A percentile compares a stretch with the other conserved stretches of the same genome.
These are phyloP conservation scores for Colletotrichum spinosum DNA, from an alignment of 2,329 filamentous ascomycete genomes.

Conservation along the genomic window DNA sequence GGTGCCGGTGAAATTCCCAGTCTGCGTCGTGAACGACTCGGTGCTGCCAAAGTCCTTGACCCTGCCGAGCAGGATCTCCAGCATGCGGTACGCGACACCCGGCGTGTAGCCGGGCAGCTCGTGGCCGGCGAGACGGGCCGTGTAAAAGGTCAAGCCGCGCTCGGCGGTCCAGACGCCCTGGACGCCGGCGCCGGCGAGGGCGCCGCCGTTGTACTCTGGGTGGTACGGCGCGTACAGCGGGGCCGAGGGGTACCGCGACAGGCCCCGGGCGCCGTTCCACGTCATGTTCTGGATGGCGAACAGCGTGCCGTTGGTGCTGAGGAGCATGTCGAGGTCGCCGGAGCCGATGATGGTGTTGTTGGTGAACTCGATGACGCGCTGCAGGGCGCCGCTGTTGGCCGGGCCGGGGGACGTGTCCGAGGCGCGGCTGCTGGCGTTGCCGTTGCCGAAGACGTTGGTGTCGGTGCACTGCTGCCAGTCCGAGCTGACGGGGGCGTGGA, in stretches of 20 bases:
- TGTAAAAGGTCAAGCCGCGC: conserved; percentile 38
- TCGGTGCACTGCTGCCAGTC: conserved; percentile 44
- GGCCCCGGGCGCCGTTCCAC: conserved; percentile 74
- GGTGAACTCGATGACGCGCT: conserved; percentile 45
- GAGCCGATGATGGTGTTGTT: conserved; percentile 48
- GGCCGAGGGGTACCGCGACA: conserved; percentile 60
- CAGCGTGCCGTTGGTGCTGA: conserved; percentile 72
- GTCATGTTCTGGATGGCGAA: conserved; percentile 79
- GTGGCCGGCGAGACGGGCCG: conserved; percentile 38
- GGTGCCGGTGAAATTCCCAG: too few species aligned
- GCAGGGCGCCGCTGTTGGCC: conserved; percentile 35
- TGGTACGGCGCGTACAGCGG: conserved; percentile 35
- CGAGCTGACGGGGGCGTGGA: conserved; percentile 67
- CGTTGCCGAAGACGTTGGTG: conserved; percentile 42
- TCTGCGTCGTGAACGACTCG: conserved; percentile 28
- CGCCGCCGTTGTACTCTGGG: conserved; percentile 46
- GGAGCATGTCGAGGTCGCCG: conserved; percentile 61
- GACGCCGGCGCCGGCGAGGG: conserved; percentile 20
- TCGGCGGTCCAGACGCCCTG: conserved; percentile 36
- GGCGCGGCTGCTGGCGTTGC: conserved; percentile 10
- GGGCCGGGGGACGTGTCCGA: conserved; percentile 31
- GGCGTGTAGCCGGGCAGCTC: conserved; percentile 45
- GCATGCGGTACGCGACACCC: conserved; percentile 43
- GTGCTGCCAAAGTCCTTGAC: conserved; percentile 40
- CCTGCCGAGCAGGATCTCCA: conserved; percentile 43